These are phyloP conservation scores for Mycena crocata DNA, from an alignment of 768 basidiomycete genomes.

Conservation along the genomic window DNA sequence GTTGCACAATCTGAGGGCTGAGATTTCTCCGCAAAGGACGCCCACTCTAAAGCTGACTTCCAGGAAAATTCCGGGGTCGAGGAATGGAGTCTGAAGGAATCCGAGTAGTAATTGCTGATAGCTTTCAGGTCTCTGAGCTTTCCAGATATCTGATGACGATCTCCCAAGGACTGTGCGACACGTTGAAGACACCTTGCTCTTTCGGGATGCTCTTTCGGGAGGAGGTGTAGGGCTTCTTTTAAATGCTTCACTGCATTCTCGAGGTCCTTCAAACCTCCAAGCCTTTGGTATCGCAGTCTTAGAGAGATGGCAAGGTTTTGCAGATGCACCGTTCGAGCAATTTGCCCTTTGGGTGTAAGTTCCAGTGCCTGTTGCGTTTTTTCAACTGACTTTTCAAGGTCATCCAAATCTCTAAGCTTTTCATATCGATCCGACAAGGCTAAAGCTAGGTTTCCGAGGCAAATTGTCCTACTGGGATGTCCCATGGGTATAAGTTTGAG, in stretches of 20 bases:
- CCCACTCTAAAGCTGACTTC: neutral
- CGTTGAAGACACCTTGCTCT: neutral
- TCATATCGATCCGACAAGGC: neutral
- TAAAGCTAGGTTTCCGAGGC: neutral
- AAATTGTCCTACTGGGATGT: neutral
- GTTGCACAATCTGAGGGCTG: neutral
- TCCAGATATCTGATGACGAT: neutral
- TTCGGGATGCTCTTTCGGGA: neutral
- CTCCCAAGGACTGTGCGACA: neutral
- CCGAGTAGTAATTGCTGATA: neutral
- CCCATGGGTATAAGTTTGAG: neutral
- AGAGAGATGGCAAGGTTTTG: neutral
- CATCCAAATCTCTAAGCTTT: neutral
- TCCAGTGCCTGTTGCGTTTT: neutral
- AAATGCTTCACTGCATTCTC: neutral
- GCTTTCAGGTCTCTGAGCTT: neutral
- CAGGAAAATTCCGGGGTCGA: neutral
- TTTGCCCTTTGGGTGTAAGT: neutral
- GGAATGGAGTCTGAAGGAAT: neutral
- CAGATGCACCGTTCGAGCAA: neutral
- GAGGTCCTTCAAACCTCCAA: neutral
- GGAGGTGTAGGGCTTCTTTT: neutral
- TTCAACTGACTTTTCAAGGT: neutral
- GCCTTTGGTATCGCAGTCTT: neutral
- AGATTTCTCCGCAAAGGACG: neutral